These are phyloP conservation scores for Trametes cingulata DNA, from an alignment of 768 basidiomycete species.

Conservation along the genomic window DNA sequence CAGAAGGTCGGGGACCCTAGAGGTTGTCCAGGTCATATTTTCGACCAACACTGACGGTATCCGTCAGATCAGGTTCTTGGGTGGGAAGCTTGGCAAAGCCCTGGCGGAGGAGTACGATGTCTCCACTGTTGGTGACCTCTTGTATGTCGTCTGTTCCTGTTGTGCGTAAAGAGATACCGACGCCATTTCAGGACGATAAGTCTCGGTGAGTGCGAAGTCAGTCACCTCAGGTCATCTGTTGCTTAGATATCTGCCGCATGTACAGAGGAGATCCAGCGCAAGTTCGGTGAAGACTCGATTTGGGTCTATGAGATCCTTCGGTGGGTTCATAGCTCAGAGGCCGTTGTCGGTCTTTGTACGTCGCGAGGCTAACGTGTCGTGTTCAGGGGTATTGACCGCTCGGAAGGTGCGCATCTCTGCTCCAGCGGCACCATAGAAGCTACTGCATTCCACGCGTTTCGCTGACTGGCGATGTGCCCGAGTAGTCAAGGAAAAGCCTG, in stretches of 20 bases:
- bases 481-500: constrained; percentile 82
- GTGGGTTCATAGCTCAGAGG: constrained; percentile 41
- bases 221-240: constrained; percentile 17
- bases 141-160: constrained; percentile 52
- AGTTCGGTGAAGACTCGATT: constrained; percentile 78
- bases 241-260: constrained; percentile 70
- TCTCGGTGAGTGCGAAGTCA: constrained; percentile 44
- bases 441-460: neutral
- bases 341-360: neutral
- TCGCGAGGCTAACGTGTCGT: neutral
- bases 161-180: neutral
- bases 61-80: constrained; percentile 84
- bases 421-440: no score
- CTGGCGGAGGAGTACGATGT: constrained; percentile 88
- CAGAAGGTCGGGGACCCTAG: constrained; percentile 32
- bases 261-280: constrained; percentile 74
- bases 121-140: constrained; percentile 84
- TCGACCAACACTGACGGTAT: neutral
- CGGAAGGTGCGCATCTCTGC: constrained; percentile 72
- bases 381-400: constrained; percentile 78
- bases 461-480: neutral
- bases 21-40: neutral
- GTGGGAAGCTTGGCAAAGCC: constrained; percentile 90
- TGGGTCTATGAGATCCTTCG: constrained; percentile 94
- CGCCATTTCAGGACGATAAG: constrained; percentile 49